Evolutionary conservation across 805 yeast species (phyloP).

Genomic region (Wickerhamomyces alni): DNA sequence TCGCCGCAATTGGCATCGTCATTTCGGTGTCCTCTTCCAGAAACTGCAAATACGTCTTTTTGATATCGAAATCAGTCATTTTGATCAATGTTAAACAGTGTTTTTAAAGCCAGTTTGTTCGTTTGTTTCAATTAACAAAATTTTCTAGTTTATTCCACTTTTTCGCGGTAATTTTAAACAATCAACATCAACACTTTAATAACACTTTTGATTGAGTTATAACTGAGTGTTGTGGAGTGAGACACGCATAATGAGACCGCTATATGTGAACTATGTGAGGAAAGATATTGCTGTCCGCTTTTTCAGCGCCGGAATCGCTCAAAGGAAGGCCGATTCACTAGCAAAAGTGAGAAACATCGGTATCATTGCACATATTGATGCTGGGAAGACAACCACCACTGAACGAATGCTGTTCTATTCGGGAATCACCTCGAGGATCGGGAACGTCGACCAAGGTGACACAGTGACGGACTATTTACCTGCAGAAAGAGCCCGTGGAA

Average conservation of each 20-base stretch:
- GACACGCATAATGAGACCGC: no score
- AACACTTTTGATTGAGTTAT: no score
- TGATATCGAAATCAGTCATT: constrained; percentile 64
- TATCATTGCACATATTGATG: constrained; percentile 97
- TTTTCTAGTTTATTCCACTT: no score
- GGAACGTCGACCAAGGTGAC: constrained; percentile 95
- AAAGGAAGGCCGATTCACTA: neutral
- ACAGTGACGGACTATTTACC: constrained; percentile 91
- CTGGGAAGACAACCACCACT: constrained; percentile 97
- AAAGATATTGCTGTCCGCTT: no score
- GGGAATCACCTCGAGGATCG: constrained; percentile 74
- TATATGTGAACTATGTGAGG: no score
- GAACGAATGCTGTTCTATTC: constrained; percentile 91
- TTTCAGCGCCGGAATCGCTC: no score
- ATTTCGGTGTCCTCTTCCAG: constrained; percentile 89
- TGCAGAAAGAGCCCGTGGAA: constrained; percentile 88
- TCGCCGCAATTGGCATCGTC: constrained; percentile 99
- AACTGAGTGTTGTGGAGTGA: no score
- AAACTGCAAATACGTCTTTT: constrained; percentile 70
- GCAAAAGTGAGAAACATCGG: constrained; percentile 74
- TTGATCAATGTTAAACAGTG: neutral
- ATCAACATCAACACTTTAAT: no score
- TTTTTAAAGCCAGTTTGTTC: neutral
- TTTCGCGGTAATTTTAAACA: no score
- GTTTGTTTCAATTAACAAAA: neutral